Evolutionary conservation across 768 basidiomycete species (phyloP), one percentile per base, ranked within the genome.

Genomic region (Tulasnella sp.): DNA sequence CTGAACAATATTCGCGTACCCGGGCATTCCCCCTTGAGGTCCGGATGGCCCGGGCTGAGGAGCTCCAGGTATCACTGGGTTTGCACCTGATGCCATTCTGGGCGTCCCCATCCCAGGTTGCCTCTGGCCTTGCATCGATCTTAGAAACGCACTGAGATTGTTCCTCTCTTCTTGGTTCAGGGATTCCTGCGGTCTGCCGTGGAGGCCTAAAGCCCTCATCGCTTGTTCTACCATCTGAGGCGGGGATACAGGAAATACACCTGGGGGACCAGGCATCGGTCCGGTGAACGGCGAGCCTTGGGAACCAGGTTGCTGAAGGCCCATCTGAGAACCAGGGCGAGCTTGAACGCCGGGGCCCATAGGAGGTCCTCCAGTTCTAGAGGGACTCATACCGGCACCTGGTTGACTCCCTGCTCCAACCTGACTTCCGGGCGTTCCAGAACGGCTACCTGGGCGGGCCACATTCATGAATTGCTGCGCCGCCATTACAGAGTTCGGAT

Each of bases 381-480:
- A 78, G 50, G 77, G 77, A 41, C 77, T 78, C 60, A 78, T 78
- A 18, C 54, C 77, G 20, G 42, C 42, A 72, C 77, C 60, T 12
- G 34, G 54, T 12, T 41, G 34, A 60, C 37, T 31, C 18, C 58
- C 54, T 40, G 40, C 54, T 8, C 58, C 54, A 18, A 16, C 48
- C 42, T 78, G 77, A 22, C 77, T 46, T 58, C 77, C 77, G 20
- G 77, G 77, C 11, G 77, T 78, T 20, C 48, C 77, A 20, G 77
- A 78, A 34, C 77, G 50, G 31, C 60, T 58, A 1, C 54, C 50
- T 14, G 74, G 74, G 14, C 74, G 41, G 31, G 41, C 74, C 0
- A 24, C 24, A 22, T 22, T 12, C 77, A 37, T 31, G 60, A 78
- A 78, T 18, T 78, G 77, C 77, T 78, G 48, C 16, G 77, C 31